Percentiles rank a stretch among this genome's conserved stretches.
phyloP scores from a whole-genome alignment of 352 stramenopile genomes.

The Globisporangium cederbergense region DNA sequence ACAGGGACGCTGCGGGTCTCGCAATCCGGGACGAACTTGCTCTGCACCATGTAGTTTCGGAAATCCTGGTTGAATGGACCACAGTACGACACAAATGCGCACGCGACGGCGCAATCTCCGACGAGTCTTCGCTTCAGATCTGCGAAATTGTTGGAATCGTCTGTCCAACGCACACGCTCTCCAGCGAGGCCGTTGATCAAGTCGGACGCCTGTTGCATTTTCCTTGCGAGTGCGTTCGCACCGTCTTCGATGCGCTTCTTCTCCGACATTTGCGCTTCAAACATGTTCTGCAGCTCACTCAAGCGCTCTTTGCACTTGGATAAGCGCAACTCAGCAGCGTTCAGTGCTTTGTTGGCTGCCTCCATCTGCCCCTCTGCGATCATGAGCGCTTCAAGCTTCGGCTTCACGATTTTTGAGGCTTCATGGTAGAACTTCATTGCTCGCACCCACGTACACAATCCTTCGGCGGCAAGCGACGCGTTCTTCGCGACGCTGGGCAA shows the following conservation, averaged over 20 bases:
- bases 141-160: conserved; percentile 97
- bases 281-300: conserved; percentile 94
- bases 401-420: conserved; percentile 98
- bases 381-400: conserved; percentile 96
- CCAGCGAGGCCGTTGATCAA: conserved; percentile 96
- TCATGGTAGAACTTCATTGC: conserved; percentile 99
- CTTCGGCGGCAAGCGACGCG: conserved; percentile 94
- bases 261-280: conserved; percentile 96
- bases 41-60: conserved; percentile 94
- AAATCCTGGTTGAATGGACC: conserved; percentile 99
- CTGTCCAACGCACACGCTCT: conserved; percentile 95
- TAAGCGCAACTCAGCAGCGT: conserved; percentile 90
- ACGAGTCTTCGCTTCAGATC: conserved; percentile 95
- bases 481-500: conserved; percentile 95
- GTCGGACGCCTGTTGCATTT: conserved; percentile 97
- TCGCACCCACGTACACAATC: conserved; percentile 96
- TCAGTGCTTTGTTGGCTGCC: conserved; percentile 94
- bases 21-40: conserved; percentile 95
- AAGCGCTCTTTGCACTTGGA: conserved; percentile 94
- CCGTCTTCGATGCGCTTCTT: conserved; percentile 97
- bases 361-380: conserved; percentile 97
- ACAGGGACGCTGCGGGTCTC: conserved; percentile 90
- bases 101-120: conserved; percentile 96
- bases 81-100: conserved; percentile 97
- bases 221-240: conserved; percentile 92